Evolutionary conservation across 345 rosid genomes (phyloP), one percentile per base, ranked within the genome.

Genomic region (Carallia pectinifolia): DNA sequence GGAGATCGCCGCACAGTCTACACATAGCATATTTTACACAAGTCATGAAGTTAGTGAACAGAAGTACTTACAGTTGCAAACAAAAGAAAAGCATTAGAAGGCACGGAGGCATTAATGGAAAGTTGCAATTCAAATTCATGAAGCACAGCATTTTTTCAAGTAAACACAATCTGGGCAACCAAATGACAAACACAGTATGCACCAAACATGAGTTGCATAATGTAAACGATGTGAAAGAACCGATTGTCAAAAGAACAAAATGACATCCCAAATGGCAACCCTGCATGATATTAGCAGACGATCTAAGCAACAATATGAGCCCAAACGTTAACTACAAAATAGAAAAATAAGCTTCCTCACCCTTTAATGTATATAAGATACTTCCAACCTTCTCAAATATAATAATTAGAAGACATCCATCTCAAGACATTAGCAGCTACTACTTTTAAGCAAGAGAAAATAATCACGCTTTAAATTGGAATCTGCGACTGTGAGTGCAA

Each of bases 1-100:
- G 81, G 71, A 37, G 92, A 85, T 54, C 86, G 83, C 82, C 88
- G 87, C 77, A 81, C 82, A 66, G 77, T 83, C 97, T 89, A 79
- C 74, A 66, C 79, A 82, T 74, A 50, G 34, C 37, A 76, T 64
- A 76, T 66, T 16, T 29, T 18, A 55, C 23, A 56, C 6, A 64
- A 13, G 31, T 13, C 37, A 33, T 58, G n/a, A 47, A 73, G 65
- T 68, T 33, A 74, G 68, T 17, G 53, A 40, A n/a, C 7, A 53
- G 64, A 67, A 76, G 71, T 27, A 66, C 50, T 64, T 37, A 18
- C 66, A 70, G 53, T 47, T 27, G 66, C 48, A 65, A 16, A 47
- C 15, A 2, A 39, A 15, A 52, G 31, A 0, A 52, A 34, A 0
- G 37, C 27, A 66, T 8, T 12, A 36, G 1, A 16, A 9, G 30